phyloP scores from a whole-genome alignment of 2,329 filamentous ascomycete species.

The Botryotinia narcissicola region DNA sequence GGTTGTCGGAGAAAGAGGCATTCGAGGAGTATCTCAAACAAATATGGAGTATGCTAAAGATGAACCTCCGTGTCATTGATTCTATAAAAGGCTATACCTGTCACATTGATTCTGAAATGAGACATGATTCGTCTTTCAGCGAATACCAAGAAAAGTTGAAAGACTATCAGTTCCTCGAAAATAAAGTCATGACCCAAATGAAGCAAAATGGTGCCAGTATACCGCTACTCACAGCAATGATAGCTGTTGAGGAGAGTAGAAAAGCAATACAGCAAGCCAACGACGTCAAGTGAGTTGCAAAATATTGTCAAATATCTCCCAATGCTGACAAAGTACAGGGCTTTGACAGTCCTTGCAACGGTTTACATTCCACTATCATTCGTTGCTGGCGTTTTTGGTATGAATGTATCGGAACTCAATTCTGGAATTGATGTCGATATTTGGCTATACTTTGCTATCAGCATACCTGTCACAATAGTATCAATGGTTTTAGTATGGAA shows the following conservation, averaged over 20 bases:
- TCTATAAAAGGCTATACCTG: too few relatives aligned
- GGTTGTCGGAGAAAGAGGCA: neutral
- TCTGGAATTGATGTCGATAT: neutral
- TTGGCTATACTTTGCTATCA: neutral
- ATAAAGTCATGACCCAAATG: neutral
- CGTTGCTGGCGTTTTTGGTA: neutral
- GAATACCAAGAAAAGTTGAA: too few relatives aligned
- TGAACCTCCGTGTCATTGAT: neutral
- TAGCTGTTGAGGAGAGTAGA: neutral
- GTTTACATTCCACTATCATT: neutral
- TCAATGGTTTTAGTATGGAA: neutral
- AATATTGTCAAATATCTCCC: accelerated
- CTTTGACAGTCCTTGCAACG: neutral
- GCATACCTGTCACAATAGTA: neutral
- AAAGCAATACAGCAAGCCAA: conserved; percentile 8
- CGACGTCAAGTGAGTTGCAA: neutral
- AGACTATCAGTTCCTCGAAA: neutral
- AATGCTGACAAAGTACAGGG: neutral
- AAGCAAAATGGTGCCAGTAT: neutral
- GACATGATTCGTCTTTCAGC: too few relatives aligned
- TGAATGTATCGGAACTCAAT: neutral
- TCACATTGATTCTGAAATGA: too few relatives aligned
- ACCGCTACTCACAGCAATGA: neutral
- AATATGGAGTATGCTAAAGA: neutral
- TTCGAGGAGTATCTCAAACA: neutral